Base-by-base conservation (phyloP, 2,329 filamentous ascomycete genomes). In the Eurotiales sp. region DNA sequence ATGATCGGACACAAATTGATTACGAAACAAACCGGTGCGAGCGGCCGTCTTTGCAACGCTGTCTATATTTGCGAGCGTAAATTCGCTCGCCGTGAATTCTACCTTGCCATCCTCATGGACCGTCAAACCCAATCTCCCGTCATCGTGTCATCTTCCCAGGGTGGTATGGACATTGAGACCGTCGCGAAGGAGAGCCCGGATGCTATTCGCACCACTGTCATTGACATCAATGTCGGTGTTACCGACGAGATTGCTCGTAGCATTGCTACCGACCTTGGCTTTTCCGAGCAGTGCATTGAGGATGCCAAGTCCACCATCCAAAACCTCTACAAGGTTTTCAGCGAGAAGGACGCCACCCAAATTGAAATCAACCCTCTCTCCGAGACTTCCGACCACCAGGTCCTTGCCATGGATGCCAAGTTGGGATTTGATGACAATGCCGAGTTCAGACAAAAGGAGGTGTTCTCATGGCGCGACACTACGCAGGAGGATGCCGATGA, bases 1-100 rank as follows among this genome's bases (percentile, higher is more conserved):
- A 99, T 99, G 93, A 97, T 99, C 75, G 93, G 93, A 70, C 92
- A 99, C 80, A 96, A 96, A 78, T 90, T 99, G 75, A 84, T 99
- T 77, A 99, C 93, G 74, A 99, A 99, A 85, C 93, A 99, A 81
- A 99, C 93, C 54, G 93, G 93, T 72, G 89, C 92, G 63, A 83
- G 76, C 64, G 93, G 93, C 69, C 90, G 93, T 72, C 84, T 95
- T 71, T 99, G 93, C 83, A 97, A 88, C 76, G 83, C 91, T 58
- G 93, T 99, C 71, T 97, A 95, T 81, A 97, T 99, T 72, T 95
- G 92, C 77, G 93, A 99, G 83, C 91, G 93, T 82, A 99, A 99
- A 81, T 99, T 96, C 69, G 93, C 93, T 64, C 90, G 93, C 62
- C 87, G 93, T 70, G 93, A 99, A 77, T 99, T 99, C 80, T 99